Evolutionary conservation across 169 alveolate genomes (phyloP).

Genomic region (Cryptosporidium sp.): DNA sequence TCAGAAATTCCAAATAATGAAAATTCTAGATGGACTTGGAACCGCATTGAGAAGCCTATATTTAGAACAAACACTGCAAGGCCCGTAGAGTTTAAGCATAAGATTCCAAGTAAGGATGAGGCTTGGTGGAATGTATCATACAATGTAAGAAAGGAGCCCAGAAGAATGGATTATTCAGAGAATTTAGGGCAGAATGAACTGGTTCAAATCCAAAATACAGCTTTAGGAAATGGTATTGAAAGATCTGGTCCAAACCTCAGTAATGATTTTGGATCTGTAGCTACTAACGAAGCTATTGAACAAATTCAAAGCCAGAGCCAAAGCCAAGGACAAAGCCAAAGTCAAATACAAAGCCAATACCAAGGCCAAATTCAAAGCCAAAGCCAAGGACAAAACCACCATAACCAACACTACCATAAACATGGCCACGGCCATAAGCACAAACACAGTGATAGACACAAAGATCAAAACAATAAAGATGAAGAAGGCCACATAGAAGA

Average conservation of each 20-base stretch:
- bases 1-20: neutral
- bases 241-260: neutral
- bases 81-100: slow-evolving; percentile 47
- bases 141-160: slow-evolving; percentile 45
- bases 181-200: neutral
- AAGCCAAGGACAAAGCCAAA: neutral
- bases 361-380: neutral
- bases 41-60: slow-evolving; percentile 58
- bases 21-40: slow-evolving; percentile 54
- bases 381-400: neutral
- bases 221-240: neutral
- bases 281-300: neutral
- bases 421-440: neutral
- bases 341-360: neutral
- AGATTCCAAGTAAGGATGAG: slow-evolving; percentile 53
- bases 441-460: neutral
- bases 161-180: neutral
- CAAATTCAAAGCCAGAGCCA: neutral
- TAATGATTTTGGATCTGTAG: neutral
- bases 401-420: neutral
- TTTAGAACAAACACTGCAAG: slow-evolving; percentile 43
- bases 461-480: neutral
- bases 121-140: slow-evolving; percentile 70
- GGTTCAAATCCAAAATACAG: neutral
- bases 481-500: neutral